phyloP scores from a whole-genome alignment of 2,329 filamentous ascomycete species.

The Fusarium albosuccineum region DNA sequence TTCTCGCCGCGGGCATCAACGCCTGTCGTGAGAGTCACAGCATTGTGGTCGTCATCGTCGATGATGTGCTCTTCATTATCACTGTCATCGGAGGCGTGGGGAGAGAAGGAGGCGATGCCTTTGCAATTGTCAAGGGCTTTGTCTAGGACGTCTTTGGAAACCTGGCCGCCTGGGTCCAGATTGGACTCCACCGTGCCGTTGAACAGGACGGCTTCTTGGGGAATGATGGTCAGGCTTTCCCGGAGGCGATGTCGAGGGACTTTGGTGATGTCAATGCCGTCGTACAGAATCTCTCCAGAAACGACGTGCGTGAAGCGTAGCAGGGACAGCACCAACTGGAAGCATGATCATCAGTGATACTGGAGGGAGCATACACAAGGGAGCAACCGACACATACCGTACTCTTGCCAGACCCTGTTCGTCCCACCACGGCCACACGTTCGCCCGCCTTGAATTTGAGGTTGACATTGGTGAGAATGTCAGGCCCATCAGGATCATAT shows the following conservation, averaged over 20 bases:
- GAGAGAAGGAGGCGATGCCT: constrained; percentile 67
- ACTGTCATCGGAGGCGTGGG: constrained; percentile 52
- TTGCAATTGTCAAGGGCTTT: constrained; percentile 73
- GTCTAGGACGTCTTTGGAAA: constrained; percentile 66
- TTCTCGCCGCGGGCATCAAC: constrained; percentile 68
- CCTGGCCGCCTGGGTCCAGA: constrained; percentile 73
- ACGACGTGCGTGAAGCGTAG: constrained; percentile 66
- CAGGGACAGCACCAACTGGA: constrained; percentile 64
- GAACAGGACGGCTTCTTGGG: constrained; percentile 70
- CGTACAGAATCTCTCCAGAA: constrained; percentile 66
- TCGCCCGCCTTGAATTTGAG: constrained; percentile 73
- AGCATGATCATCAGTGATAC: constrained; percentile 21
- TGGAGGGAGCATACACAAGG: not conserved
- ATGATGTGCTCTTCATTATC: constrained; percentile 41
- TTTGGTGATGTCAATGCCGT: constrained; percentile 67
- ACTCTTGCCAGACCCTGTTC: constrained; percentile 86
- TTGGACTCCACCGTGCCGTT: constrained; percentile 67
- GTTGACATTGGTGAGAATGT: constrained; percentile 65
- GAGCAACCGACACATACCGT: constrained; percentile 67
- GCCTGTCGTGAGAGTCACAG: constrained; percentile 57
- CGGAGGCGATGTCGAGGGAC: constrained; percentile 64
- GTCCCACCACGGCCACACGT: constrained; percentile 82
- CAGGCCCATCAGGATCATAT: constrained; percentile 59
- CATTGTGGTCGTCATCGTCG: constrained; percentile 24
- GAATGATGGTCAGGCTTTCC: constrained; percentile 68